Evolutionary conservation across 768 basidiomycete species (phyloP), one percentile per base, ranked within the genome.

Genomic region (Obba rivulosa): DNA sequence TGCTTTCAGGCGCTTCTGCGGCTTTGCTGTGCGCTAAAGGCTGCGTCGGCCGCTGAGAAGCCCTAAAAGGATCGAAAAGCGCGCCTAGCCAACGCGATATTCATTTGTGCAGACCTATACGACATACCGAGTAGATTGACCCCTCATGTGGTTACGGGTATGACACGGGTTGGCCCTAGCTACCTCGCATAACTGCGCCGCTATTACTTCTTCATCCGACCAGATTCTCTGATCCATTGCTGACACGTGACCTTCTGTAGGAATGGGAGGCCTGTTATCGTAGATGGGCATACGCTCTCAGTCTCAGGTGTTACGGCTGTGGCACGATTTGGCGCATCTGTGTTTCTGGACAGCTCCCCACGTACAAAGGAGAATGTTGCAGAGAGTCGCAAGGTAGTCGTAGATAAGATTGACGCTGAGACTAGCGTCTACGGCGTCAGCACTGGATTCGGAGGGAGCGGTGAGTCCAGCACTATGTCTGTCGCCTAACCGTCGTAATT

Each of bases 391-490:
- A 65, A 73, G 41, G 75, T 82, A 49, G 79, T 91, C 36, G 68
- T 75, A 18, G 73, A 75, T 55, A 89, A 90, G 65, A 74, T 92
- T 34, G 74, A 76, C 18, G 70, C 73, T 3, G 80, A 81, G 8
- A 74, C 78, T 43, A 86, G 83, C 54, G 75, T 93, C 20, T 93
- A 93, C 55, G 90, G 90, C 20, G 84, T 92, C 36, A 85, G 85
- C 39, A 87, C 86, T 4, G 90, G 91, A 38, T 93, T 88, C 57
- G 91, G 90, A 34, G 90, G 88, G 16, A 85, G 83, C 56, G 83
- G 84, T 69, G 48, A 41, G 63, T 35, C 49, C 13, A 39, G 24
- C 16, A 14, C 10, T 4, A 37, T 51, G 31, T 20, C n/a, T 45
- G 11, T 31, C 38, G 34, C 13, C 8, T 38, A 8, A 8, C 41